Evolutionary conservation across 176 grass and related monocot genomes (phyloP).

Genomic region (Carex pumila): DNA sequence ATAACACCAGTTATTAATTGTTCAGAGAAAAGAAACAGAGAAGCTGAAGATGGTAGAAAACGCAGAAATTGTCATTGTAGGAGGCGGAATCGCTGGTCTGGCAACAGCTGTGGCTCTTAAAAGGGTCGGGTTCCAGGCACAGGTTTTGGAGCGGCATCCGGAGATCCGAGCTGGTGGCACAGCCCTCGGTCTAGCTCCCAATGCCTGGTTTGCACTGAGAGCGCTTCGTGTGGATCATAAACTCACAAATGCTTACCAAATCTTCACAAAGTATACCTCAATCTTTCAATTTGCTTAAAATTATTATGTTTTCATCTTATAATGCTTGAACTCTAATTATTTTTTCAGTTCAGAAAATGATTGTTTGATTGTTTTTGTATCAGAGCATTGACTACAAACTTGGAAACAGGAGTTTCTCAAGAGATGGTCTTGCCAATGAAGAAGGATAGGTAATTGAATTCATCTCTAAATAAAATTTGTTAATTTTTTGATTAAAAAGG

Average conservation of each 20-base stretch:
- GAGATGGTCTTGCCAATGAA: background rate
- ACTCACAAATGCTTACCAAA: background rate
- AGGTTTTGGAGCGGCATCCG: slow-evolving; percentile 17
- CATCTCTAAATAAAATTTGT: background rate
- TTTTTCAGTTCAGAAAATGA: background rate
- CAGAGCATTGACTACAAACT: background rate
- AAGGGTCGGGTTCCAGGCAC: background rate
- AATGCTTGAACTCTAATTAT: background rate
- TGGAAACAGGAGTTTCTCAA: slow-evolving; percentile 16
- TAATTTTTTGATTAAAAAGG: too few relatives aligned
- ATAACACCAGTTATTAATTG: background rate
- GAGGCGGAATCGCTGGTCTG: slow-evolving; percentile 17
- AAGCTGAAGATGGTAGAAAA: background rate
- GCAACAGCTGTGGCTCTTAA: slow-evolving; percentile 27
- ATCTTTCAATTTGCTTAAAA: background rate
- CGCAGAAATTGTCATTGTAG: slow-evolving; percentile 29
- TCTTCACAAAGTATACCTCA: background rate
- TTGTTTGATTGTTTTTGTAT: background rate
- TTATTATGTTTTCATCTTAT: background rate
- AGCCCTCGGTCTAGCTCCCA: slow-evolving; percentile 1
- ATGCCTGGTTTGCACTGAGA: slow-evolving; percentile 29
- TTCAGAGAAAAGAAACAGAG: background rate
- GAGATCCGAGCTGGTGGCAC: slow-evolving; percentile 21
- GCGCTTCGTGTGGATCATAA: slow-evolving; percentile 26
- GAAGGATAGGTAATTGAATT: slow-evolving; percentile 1